Percentiles rank a stretch among this genome's conserved stretches.
Conservation (phyloP, 2,329 filamentous ascomycete genomes). For the Pseudonectria buxi region DNA sequence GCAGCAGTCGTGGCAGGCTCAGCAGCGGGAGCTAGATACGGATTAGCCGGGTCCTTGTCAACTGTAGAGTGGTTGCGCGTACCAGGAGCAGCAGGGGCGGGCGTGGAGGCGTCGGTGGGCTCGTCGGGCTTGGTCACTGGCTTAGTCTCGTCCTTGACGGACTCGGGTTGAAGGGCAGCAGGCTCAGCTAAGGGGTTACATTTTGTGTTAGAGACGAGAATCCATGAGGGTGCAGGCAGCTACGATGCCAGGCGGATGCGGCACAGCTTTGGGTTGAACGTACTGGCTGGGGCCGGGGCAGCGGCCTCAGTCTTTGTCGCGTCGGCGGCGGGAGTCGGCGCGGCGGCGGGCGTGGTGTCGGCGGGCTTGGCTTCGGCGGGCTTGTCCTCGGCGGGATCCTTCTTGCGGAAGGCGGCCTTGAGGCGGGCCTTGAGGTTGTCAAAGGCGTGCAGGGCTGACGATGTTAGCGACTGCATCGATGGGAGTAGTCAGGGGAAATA, state of each 20-base stretch:
- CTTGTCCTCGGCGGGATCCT: constrained; percentile 22
- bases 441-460: constrained; percentile 41
- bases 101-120: constrained; percentile 24
- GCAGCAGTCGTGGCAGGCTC: constrained; percentile 23
- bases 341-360: constrained; percentile 14
- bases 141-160: constrained; percentile 22
- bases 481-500: not conserved
- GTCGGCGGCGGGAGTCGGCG: constrained; percentile 17
- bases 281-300: constrained; percentile 25
- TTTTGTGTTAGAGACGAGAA: constrained; percentile 9
- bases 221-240: too few relatives aligned
- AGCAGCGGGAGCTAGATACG: constrained; percentile 16
- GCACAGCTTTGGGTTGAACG: constrained; percentile 12
- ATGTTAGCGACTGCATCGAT: constrained; percentile 2
- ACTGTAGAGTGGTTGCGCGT: too few relatives aligned
- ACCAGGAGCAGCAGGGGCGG: constrained; percentile 17
- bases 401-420: constrained; percentile 45
- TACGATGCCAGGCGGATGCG: constrained; percentile 1
- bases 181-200: constrained; percentile 15
- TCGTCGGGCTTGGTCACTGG: constrained; percentile 19
- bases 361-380: constrained; percentile 19
- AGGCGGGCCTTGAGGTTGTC: constrained; percentile 52
- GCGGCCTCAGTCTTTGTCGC: constrained; percentile 30
- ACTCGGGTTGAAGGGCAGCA: constrained; percentile 17
- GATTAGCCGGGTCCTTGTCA: constrained; percentile 1